phyloP scores from a whole-genome alignment of 2,329 filamentous ascomycete species.

The Fusarium nematophilum region DNA sequence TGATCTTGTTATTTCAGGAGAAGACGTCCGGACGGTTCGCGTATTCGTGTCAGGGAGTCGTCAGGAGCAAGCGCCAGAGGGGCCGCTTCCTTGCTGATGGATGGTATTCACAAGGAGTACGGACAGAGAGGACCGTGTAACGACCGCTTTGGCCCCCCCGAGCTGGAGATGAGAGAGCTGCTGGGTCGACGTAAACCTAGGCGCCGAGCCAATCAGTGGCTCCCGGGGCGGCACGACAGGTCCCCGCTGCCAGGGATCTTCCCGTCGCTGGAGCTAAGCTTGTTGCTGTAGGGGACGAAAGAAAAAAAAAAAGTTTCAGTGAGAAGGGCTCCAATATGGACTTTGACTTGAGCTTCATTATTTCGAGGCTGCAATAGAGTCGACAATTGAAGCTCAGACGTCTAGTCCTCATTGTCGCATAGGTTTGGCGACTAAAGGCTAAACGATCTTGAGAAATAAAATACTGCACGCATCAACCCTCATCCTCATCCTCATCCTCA shows the following conservation, averaged over 20 bases:
- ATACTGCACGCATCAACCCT: slow-evolving; percentile 11
- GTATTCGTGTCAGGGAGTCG: too few species aligned
- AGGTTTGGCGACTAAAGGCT: neutral
- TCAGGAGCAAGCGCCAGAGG: neutral
- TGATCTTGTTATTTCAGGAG: too few species aligned
- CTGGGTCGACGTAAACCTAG: slow-evolving; percentile 36
- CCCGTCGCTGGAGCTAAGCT: slow-evolving; percentile 36
- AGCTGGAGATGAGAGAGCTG: slow-evolving; percentile 34
- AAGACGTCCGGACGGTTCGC: too few species aligned
- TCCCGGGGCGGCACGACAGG: slow-evolving; percentile 35
- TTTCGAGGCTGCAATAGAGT: slow-evolving; percentile 8
- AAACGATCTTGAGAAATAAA: neutral
- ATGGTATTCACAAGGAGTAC: slow-evolving; percentile 32
- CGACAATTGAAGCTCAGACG: slow-evolving; percentile 2
- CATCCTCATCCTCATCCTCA: slow-evolving; percentile 3
- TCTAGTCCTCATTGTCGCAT: neutral
- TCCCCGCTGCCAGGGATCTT: slow-evolving; percentile 41
- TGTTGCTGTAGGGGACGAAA: slow-evolving; percentile 15
- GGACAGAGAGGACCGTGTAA: slow-evolving; percentile 17
- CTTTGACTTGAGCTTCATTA: slow-evolving; percentile 23
- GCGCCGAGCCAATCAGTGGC: slow-evolving; percentile 42
- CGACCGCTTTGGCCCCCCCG: neutral
- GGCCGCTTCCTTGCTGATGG: slow-evolving; percentile 15
- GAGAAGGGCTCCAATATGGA: slow-evolving; percentile 12
- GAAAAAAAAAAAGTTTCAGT: slow-evolving; percentile 43